phyloP scores from a whole-genome alignment of 2,329 filamentous ascomycete species.

The Fusarium nanum region DNA sequence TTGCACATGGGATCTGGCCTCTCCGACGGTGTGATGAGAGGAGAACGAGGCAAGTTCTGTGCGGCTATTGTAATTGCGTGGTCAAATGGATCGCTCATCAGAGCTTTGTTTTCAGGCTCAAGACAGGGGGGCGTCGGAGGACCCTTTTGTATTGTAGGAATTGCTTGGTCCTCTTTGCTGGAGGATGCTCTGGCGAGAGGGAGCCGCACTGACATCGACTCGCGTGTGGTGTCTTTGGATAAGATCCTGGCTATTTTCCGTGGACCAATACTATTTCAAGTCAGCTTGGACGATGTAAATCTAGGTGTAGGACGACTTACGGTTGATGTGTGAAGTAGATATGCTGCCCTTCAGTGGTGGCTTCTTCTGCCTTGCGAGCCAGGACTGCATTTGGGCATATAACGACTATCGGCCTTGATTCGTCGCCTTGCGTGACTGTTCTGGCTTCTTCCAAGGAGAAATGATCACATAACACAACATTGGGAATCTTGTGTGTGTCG shows the following conservation, averaged over 20 bases:
- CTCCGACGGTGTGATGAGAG: background rate
- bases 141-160: background rate
- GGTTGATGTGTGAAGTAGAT: background rate
- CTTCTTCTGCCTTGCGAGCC: background rate
- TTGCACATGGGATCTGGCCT: fast-evolving
- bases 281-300: fast-evolving
- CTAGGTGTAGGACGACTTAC: background rate
- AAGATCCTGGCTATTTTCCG: background rate
- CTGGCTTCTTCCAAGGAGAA: fast-evolving
- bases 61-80: fast-evolving
- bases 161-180: background rate
- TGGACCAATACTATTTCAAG: background rate
- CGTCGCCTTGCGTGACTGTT: fast-evolving
- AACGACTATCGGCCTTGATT: background rate
- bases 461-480: background rate
- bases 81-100: background rate
- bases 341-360: background rate
- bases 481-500: fast-evolving
- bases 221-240: no score
- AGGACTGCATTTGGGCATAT: background rate
- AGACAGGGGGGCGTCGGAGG: background rate
- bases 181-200: background rate
- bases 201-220: no score
- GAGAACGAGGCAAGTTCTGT: background rate
- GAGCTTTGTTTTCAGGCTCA: fast-evolving